A percentile compares a stretch with the other conserved stretches of the same genome.
Evolutionary conservation across 192 early-diverging fungal species (phyloP).

Genomic region (Podila clonocystis): DNA sequence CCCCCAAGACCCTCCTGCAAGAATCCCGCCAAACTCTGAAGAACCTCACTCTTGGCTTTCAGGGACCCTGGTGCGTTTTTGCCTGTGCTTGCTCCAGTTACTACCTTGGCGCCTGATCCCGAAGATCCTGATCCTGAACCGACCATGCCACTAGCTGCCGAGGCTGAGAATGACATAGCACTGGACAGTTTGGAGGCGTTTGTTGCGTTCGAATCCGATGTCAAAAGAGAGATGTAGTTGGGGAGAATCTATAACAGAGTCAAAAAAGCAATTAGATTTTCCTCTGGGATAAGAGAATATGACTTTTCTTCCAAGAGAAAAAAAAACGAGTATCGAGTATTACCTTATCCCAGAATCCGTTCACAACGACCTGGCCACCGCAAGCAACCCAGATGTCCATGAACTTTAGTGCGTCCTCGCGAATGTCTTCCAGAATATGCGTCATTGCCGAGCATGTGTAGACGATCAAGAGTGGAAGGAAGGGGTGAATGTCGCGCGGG

Average conservation of each 20-base stretch:
- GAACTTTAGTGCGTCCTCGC: constrained; percentile 82
- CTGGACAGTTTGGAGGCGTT: constrained; percentile 44
- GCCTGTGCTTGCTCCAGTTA: constrained; percentile 24
- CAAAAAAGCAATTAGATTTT: not conserved
- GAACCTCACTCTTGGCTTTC: constrained; percentile 65
- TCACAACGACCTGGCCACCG: constrained; percentile 69
- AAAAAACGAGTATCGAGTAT: not conserved
- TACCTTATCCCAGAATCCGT: constrained; percentile 76
- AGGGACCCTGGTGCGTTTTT: constrained; percentile 48
- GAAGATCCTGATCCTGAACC: constrained; percentile 7
- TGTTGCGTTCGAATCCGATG: constrained; percentile 61
- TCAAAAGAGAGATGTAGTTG: constrained; percentile 69
- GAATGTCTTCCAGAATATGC: constrained; percentile 87
- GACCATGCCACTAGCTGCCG: constrained; percentile 17
- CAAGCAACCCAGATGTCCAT: constrained; percentile 77
- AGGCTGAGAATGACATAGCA: constrained; percentile 44
- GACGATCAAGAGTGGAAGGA: constrained; percentile 79
- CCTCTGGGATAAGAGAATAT: not conserved
- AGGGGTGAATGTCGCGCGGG: constrained; percentile 75
- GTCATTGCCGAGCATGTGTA: constrained; percentile 90
- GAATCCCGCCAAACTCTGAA: constrained; percentile 67
- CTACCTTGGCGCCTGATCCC: constrained; percentile 7
- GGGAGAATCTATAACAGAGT: constrained; percentile 58
- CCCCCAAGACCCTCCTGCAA: constrained; percentile 62
- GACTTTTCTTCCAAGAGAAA: not conserved